Evolutionary conservation across 2,329 filamentous ascomycete species (phyloP), one percentile per base, ranked within the genome.

Genomic region (Rosellinia necatrix): DNA sequence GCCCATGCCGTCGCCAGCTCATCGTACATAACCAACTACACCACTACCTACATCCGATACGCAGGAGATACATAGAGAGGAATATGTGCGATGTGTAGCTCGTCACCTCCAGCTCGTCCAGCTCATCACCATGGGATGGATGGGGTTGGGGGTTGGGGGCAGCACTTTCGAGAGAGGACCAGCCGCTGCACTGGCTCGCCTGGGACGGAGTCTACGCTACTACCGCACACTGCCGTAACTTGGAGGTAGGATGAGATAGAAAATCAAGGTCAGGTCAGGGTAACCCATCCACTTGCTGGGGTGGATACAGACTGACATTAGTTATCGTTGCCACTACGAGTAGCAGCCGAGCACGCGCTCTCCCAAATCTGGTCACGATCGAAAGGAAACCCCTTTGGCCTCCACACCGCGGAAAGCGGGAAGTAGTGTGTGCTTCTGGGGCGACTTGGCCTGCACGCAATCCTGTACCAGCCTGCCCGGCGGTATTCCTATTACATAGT

Each of bases 371-470:
- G 46, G 53, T 60, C 51, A 62, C 58, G 48, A 58, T 62, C 50
- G 43, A 47, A 58, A 53, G 47, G 56, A 50, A 53, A 50, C 53
- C 52, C 50, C 35, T 56, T 60, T 64, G 62, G 65, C 56, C 53
- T 60, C 66, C 58, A 66, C 63, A 63, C 66, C 66, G 66, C 66
- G 66, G 66, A 67, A 65, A 65, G 65, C 66, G 65, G 66, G 64
- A 68, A 64, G 64, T 42, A 59, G n/a, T n/a, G n/a, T n/a, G n/a
- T 61, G 59, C 59, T 54, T 27, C 32, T 54, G 30, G 43, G 41
- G 40, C 12, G 52, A 56, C 46, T 53, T 37, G 38, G 22, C 46
- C 57, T 62, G 60, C 60, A 62, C 60, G 60, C 58, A 60, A 62
- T 62, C 53, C 53, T 41, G 32, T 38, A 55, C 41, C 30, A 52